phyloP scores from a whole-genome alignment of 495 filamentous ascomycete species.

The Trichoderma erinaceum region DNA sequence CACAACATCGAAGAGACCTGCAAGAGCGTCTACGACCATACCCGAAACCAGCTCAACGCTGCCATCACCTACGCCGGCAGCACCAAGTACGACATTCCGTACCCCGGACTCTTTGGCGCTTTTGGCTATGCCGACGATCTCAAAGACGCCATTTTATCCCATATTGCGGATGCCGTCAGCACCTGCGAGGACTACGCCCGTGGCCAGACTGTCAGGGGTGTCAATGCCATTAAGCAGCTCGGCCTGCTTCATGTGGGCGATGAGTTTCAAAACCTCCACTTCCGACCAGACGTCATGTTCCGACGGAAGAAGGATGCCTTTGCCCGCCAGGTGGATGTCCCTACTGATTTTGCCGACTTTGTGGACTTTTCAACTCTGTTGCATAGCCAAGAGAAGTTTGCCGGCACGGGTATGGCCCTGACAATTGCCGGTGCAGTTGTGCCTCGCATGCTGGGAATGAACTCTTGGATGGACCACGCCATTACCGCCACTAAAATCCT shows the following conservation, averaged over 20 bases:
- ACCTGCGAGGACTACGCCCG: constrained; percentile 81
- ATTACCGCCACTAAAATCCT: constrained; percentile 71
- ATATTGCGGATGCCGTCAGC: constrained; percentile 71
- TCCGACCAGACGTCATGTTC: constrained; percentile 92
- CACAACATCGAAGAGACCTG: constrained; percentile 77
- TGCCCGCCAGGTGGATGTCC: constrained; percentile 75
- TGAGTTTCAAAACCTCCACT: constrained; percentile 74
- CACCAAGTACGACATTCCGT: constrained; percentile 69
- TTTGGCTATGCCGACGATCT: constrained; percentile 93
- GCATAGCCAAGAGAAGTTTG: constrained; percentile 89
- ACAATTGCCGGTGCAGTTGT: constrained; percentile 86
- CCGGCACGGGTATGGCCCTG: constrained; percentile 86
- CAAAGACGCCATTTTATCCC: constrained; percentile 82
- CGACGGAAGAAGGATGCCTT: constrained; percentile 68
- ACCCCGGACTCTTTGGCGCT: constrained; percentile 75
- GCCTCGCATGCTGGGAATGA: constrained; percentile 69
- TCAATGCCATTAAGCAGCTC: constrained; percentile 78
- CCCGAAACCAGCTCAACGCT: constrained; percentile 61
- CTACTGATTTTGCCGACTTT: constrained; percentile 87
- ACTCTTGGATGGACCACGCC: constrained; percentile 83
- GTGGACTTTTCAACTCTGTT: constrained; percentile 77
- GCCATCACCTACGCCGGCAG: constrained; percentile 72
- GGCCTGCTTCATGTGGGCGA: constrained; percentile 84
- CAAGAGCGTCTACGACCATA: constrained; percentile 75
- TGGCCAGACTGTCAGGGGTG: constrained; percentile 69